phyloP scores from a whole-genome alignment of 257 asterid genomes.

The Prunella vulgaris region DNA sequence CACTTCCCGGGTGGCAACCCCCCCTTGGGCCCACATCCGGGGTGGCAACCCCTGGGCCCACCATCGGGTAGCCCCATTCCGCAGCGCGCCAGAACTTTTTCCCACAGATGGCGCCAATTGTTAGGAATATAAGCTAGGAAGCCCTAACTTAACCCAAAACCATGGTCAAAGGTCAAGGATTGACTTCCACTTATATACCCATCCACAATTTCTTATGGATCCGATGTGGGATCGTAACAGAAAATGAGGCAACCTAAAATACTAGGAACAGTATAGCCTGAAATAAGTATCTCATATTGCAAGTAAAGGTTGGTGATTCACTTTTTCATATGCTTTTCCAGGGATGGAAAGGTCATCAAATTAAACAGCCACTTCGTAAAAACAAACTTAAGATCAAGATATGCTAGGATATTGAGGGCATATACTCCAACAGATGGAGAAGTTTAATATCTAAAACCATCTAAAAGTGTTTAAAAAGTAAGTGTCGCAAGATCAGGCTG shows the following conservation, averaged over 20 bases:
- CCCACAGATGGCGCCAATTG: too few relatives aligned
- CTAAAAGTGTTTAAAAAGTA: neutral
- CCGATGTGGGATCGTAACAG: too few relatives aligned
- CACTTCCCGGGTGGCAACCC: too few relatives aligned
- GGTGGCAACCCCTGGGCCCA: too few relatives aligned
- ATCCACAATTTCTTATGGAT: too few relatives aligned
- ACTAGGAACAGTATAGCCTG: neutral
- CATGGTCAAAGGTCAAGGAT: too few relatives aligned
- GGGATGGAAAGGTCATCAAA: neutral
- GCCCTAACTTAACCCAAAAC: too few relatives aligned
- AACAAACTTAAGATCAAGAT: slow-evolving; percentile 3
- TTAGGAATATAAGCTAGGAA: too few relatives aligned
- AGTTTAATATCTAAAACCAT: neutral
- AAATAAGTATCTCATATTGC: neutral
- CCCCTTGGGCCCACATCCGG: too few relatives aligned
- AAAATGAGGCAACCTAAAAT: neutral
- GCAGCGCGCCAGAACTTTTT: too few relatives aligned
- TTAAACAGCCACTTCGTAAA: slow-evolving; percentile 1
- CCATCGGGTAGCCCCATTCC: too few relatives aligned
- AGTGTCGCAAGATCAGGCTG: neutral
- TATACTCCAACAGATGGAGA: neutral
- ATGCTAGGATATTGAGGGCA: neutral
- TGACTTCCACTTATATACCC: too few relatives aligned
- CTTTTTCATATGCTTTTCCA: neutral
- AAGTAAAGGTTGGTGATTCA: neutral